Base-by-base conservation (phyloP, 2,329 filamentous ascomycete species). In the Paraphoma sp. region DNA sequence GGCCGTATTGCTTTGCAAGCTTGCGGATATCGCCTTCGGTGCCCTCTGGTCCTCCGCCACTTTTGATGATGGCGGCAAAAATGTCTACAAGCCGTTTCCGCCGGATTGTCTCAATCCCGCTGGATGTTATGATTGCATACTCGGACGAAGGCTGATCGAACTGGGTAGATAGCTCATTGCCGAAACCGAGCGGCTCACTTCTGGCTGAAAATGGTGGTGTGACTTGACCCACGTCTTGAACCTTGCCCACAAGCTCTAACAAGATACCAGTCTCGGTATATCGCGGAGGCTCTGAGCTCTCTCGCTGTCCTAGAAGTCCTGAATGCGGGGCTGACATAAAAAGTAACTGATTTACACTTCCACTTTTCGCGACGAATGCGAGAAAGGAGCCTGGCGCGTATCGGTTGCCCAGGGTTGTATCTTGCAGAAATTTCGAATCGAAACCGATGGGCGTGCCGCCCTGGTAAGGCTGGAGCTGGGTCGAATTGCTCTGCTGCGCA, bases 81-180 rank as follows among this genome's bases (percentile, higher is more conserved):
- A 96, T 90, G 72, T 99, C 95, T 0, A 98, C 93, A 5, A 98
- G 83, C 52, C 95, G 85, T 69, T 92, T 86, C 48, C 95, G 84
- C 52, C 92, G 89, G 51, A 98, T 86, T 7, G 96, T 85, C 68
- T 97, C 92, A 51, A 99, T 87, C 2, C 95, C 95, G 12, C 87
- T 92, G 67, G 95, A 96, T 31, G 95, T 98, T 51, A 99, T 83
- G 45, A 99, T 87, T 1, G 94, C 95, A 62, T 98, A 88, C 72
- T 99, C 94, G 48, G 89, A 87, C 0, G 90, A 85, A 0, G 88
- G 82, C 57, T 91, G 84, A 69, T 99, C 95, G 67, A 95, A 99
- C 68, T 99, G 96, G n/a, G 96, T 90, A 1, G 95, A 92, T 53
- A 98, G 82, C 78, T 99, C 95, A 67, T 99, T 99, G 10, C 94